Evolutionary conservation across 805 yeast species (phyloP).

Genomic region (Spathaspora girioi): DNA sequence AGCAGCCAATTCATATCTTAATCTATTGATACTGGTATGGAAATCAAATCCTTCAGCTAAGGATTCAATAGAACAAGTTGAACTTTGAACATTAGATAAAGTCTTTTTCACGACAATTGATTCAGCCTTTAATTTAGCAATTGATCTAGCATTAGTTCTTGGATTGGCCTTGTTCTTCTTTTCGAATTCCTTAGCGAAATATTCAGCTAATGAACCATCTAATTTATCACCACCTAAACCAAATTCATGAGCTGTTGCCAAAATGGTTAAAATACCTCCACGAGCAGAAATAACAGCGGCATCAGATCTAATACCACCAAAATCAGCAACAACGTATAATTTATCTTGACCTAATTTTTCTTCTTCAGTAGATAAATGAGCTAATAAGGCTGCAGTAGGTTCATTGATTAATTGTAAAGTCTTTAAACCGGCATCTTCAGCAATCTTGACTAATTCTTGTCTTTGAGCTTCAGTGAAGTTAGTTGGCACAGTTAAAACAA

Average conservation of each 20-base stretch:
- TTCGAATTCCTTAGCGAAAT: conserved; percentile 90
- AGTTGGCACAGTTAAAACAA: conserved; percentile 88
- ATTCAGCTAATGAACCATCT: conserved; percentile 76
- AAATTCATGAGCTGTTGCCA: conserved; percentile 79
- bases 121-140: conserved; percentile 85
- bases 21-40: conserved; percentile 88
- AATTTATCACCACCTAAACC: conserved; percentile 85
- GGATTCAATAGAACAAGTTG: conserved; percentile 92
- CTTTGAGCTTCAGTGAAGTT: conserved; percentile 76
- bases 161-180: conserved; percentile 83
- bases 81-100: conserved; percentile 79
- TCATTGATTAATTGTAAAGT: conserved; percentile 88
- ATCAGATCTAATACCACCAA: conserved; percentile 93
- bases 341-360: conserved; percentile 58
- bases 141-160: conserved; percentile 72
- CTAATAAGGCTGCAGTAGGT: conserved; percentile 86
- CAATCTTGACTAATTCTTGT: conserved; percentile 54
- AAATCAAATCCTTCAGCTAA: conserved; percentile 92
- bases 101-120: conserved; percentile 86
- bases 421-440: conserved; percentile 69
- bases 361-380: conserved; percentile 57
- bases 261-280: conserved; percentile 88
- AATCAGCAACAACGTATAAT: conserved; percentile 88
- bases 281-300: conserved; percentile 91
- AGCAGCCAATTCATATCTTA: conserved; percentile 86